Conservation (phyloP, 768 basidiomycete genomes). For the Russula sp. region DNA sequence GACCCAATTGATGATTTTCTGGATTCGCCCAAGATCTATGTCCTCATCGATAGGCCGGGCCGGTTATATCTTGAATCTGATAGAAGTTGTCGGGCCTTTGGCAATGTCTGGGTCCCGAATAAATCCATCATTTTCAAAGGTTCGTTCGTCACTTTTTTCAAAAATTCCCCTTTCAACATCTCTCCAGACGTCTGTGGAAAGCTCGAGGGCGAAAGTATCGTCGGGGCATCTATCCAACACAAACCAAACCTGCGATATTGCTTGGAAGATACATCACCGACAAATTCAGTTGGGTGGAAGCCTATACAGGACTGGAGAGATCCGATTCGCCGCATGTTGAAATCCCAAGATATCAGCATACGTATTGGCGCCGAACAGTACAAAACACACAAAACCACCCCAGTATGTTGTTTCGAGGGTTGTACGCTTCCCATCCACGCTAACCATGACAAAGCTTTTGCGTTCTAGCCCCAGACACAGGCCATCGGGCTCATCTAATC, state of each 20-base stretch:
- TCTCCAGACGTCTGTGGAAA: conserved; percentile 3
- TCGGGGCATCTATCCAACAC: not conserved
- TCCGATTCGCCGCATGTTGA: not conserved
- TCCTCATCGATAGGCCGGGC: conserved; percentile 4
- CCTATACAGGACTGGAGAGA: conserved; percentile 4
- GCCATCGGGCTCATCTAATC: not conserved
- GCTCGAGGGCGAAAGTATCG: conserved; percentile 8
- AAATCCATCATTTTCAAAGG: conserved; percentile 12
- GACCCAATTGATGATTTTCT: not conserved
- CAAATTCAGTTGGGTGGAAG: not conserved
- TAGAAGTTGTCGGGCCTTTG: not conserved
- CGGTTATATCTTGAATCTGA: conserved; percentile 8
- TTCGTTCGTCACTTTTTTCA: not conserved
- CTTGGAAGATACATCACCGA: not conserved
- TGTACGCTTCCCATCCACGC: not conserved
- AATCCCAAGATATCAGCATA: not conserved
- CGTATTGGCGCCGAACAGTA: not conserved
- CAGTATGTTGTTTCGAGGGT: not conserved
- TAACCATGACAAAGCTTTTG: not conserved
- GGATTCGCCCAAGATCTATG: not conserved
- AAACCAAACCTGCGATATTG: not conserved
- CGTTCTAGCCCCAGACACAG: not conserved
- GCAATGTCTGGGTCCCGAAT: conserved; percentile 4
- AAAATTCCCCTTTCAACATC: not conserved
- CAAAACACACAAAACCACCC: not conserved